phyloP scores from a whole-genome alignment of 108 stramenopile genomes.

The Nitzschia inconspicua region DNA sequence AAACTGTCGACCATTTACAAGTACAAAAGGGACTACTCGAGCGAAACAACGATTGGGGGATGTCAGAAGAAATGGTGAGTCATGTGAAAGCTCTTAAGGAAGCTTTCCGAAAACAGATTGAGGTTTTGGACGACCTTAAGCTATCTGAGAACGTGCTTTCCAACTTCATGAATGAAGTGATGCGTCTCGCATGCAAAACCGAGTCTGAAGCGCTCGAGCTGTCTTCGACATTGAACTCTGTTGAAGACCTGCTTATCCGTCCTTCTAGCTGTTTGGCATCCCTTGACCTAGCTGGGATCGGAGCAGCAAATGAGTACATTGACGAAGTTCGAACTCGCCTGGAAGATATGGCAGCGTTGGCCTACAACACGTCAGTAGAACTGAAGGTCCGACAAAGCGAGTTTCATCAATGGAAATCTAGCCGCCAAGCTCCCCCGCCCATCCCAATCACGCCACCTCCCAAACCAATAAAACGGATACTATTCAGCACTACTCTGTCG shows the following conservation, averaged over 20 bases:
- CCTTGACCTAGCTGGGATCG: slow-evolving; percentile 3
- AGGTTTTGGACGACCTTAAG: slow-evolving; percentile 4
- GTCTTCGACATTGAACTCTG: background rate
- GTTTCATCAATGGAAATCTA: slow-evolving; percentile 3
- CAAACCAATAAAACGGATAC: background rate
- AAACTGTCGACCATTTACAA: too few relatives aligned
- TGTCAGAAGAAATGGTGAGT: background rate
- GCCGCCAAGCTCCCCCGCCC: background rate
- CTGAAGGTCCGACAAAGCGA: slow-evolving; percentile 2
- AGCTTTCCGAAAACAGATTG: background rate
- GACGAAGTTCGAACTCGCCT: slow-evolving; percentile 5
- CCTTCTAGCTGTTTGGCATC: slow-evolving; percentile 4
- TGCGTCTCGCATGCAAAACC: background rate
- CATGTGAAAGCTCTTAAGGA: slow-evolving; percentile 3
- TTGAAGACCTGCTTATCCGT: slow-evolving; percentile 3
- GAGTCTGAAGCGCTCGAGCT: slow-evolving; percentile 4
- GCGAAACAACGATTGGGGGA: too few relatives aligned
- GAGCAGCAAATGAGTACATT: background rate
- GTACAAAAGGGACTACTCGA: too few relatives aligned
- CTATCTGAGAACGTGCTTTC: slow-evolving; percentile 3
- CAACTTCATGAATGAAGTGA: slow-evolving; percentile 1
- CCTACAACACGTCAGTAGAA: slow-evolving; percentile 6
- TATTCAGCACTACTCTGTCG: background rate
- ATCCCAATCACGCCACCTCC: slow-evolving; percentile 1
- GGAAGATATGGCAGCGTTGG: slow-evolving; percentile 10